Conservation (phyloP, 2,329 filamentous ascomycete species). For the Teratosphaeria pseudoeucalypti region DNA sequence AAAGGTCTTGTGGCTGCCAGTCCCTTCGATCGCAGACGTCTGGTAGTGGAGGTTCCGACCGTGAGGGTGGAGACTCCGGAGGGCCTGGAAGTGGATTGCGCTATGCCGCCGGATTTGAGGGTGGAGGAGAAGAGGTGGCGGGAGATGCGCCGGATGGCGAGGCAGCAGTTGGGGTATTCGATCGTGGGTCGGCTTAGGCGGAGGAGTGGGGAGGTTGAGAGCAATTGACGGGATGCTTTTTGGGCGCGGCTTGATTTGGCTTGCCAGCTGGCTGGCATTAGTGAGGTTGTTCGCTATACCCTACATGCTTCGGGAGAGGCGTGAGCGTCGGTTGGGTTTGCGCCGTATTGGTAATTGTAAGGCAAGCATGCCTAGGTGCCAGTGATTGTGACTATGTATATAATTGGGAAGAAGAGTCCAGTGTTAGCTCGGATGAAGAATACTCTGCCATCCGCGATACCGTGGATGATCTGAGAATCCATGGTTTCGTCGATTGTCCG, state of each 20-base stretch:
- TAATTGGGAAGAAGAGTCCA: background rate
- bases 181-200: background rate
- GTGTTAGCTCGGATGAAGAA: background rate
- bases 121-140: slow-evolving; percentile 1
- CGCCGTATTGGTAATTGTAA: background rate
- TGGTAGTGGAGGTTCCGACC: background rate
- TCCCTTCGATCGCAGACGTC: background rate
- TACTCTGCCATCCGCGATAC: too few species aligned
- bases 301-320: background rate
- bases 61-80: background rate
- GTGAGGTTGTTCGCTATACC: background rate
- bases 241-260: background rate
- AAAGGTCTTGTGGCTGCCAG: background rate
- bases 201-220: background rate
- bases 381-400: background rate
- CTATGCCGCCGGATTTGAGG: background rate
- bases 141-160: background rate
- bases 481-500: too few species aligned
- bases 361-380: background rate
- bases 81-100: background rate
- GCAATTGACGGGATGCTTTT: background rate
- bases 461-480: too few species aligned
- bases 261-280: background rate
- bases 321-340: background rate
- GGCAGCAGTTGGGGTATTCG: slow-evolving; percentile 2